phyloP scores from a whole-genome alignment of 441 rosid genomes.

The Daphne laureola region DNA sequence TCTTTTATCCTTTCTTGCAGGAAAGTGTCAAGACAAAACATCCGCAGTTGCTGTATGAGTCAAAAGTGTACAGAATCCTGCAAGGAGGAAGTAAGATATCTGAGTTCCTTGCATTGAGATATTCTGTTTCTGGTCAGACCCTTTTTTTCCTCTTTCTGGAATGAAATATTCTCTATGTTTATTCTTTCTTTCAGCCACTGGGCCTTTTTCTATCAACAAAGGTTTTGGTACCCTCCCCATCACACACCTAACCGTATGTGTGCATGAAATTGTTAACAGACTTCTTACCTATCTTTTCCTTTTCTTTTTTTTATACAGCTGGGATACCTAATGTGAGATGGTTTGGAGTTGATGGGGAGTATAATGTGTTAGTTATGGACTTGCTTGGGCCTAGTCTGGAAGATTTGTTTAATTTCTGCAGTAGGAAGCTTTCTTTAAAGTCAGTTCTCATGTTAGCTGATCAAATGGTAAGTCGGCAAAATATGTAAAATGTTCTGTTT shows the following conservation, averaged over 20 bases:
- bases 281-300: neutral
- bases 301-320: constrained; percentile 32
- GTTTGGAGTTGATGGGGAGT: constrained; percentile 97
- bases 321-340: constrained; percentile 95
- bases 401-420: constrained; percentile 93
- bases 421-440: constrained; percentile 90
- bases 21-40: constrained; percentile 94
- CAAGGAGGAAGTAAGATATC: constrained; percentile 88
- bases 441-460: constrained; percentile 97
- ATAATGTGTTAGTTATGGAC: constrained; percentile 94
- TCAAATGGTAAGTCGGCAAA: constrained; percentile 62
- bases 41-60: constrained; percentile 93
- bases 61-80: constrained; percentile 81
- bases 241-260: neutral
- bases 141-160: neutral
- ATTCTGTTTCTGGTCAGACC: neutral
- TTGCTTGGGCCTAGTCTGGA: constrained; percentile 97
- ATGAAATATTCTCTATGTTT: no score
- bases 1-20: constrained; percentile 27
- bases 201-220: no score
- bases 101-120: neutral
- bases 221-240: no score
- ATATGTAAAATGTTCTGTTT: constrained; percentile 3
- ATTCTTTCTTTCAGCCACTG: no score
- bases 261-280: neutral